Evolutionary conservation across 345 rosid genomes (phyloP).

Genomic region (Gossypioides kirkii): DNA sequence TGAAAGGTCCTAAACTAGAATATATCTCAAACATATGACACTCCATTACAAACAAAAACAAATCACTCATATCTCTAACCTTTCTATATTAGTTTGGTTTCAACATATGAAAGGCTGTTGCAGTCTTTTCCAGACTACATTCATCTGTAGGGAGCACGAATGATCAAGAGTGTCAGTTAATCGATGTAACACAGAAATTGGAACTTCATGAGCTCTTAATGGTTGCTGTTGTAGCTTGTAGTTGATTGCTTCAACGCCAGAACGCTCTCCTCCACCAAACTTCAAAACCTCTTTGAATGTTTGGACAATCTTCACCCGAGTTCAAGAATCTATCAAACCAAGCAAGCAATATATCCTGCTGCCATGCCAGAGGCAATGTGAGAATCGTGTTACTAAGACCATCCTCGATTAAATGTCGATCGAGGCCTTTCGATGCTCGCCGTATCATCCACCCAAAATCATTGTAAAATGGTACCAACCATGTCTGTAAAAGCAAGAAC

Average conservation of each 20-base stretch:
- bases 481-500: slow-evolving; percentile 66
- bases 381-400: slow-evolving; percentile 94
- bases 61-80: neutral
- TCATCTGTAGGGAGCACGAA: neutral
- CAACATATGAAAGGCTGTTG: slow-evolving; percentile 6
- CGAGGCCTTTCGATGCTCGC: slow-evolving; percentile 83
- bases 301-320: slow-evolving; percentile 91
- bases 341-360: slow-evolving; percentile 80
- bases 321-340: slow-evolving; percentile 91
- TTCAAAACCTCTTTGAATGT: slow-evolving; percentile 89
- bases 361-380: slow-evolving; percentile 84
- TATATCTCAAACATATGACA: neutral
- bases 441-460: slow-evolving; percentile 96
- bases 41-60: neutral
- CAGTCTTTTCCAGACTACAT: slow-evolving; percentile 31
- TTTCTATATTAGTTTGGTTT: slow-evolving; percentile 10
- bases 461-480: slow-evolving; percentile 92
- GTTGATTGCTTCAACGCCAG: slow-evolving; percentile 67
- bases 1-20: too few species aligned
- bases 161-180: slow-evolving; percentile 21
- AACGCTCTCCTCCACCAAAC: slow-evolving; percentile 99
- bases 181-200: slow-evolving; percentile 22
- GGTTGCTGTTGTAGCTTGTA: slow-evolving; percentile 47
- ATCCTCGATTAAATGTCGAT: slow-evolving; percentile 83
- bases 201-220: slow-evolving; percentile 31